phyloP scores from a whole-genome alignment of 306 rosid species.

The Pyrus communis region DNA sequence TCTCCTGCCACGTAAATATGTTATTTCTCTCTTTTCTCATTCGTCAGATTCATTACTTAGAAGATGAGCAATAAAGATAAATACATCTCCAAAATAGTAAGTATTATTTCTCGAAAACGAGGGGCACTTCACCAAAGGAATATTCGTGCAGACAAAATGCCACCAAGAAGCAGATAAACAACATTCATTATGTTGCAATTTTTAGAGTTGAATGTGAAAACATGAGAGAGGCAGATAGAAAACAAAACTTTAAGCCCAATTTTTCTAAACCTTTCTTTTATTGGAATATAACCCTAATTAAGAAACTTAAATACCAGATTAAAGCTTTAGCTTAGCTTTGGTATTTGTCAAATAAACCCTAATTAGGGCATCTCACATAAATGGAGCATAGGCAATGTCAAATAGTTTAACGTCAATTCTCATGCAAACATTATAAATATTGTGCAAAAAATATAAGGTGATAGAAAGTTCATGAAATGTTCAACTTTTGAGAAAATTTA shows the following conservation, averaged over 20 bases:
- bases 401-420: no score
- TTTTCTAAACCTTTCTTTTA: neutral
- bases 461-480: accelerated
- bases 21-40: no score
- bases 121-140: conserved; percentile 15
- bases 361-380: neutral
- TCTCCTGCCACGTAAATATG: no score
- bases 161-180: conserved; percentile 25
- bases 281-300: neutral
- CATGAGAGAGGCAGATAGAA: conserved; percentile 5
- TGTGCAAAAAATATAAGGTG: no score
- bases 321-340: neutral
- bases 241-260: conserved; percentile 28
- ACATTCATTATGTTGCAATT: conserved; percentile 6
- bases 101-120: no score
- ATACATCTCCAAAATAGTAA: neutral
- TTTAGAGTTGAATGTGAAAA: conserved; percentile 17
- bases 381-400: neutral
- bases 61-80: neutral
- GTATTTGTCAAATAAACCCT: neutral
- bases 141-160: conserved; percentile 32
- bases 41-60: no score
- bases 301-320: neutral
- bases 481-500: no score
- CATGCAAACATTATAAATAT: no score